Conservation (phyloP, 2,329 filamentous ascomycete species). For the Epichloe brachyelytri region DNA sequence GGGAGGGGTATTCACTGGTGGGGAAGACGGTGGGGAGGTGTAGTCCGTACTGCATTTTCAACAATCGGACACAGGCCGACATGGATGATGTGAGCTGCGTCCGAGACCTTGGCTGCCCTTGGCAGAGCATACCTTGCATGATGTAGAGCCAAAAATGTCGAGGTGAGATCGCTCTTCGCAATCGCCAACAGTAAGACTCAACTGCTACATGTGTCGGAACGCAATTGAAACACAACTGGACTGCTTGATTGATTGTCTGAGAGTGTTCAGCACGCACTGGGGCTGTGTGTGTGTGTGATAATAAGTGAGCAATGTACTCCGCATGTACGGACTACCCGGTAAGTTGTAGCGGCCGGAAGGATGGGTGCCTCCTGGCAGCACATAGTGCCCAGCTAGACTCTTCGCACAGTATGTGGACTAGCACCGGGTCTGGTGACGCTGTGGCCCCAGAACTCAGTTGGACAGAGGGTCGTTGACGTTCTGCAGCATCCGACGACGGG, state of each 20-base stretch:
- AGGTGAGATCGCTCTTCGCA: too few relatives aligned
- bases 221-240: too few relatives aligned
- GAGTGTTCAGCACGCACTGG: not conserved
- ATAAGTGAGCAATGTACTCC: not conserved
- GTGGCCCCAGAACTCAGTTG: conserved; percentile 1
- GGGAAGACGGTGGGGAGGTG: not conserved
- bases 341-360: conserved; percentile 3
- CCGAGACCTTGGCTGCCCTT: not conserved
- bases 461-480: conserved; percentile 1
- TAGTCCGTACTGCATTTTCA: not conserved
- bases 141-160: too few relatives aligned
- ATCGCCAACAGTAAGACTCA: too few relatives aligned
- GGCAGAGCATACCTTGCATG: not conserved
- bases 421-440: conserved; percentile 6
- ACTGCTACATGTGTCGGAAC: too few relatives aligned
- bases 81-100: not conserved
- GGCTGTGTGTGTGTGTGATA: not conserved
- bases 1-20: not conserved
- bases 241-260: too few relatives aligned
- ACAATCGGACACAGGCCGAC: not conserved
- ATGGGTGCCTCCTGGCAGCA: not conserved
- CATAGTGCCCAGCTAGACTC: not conserved
- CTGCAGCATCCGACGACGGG: not conserved
- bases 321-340: not conserved
- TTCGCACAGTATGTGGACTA: conserved; percentile 7